These are phyloP conservation scores for Marasmius fiardii DNA, from an alignment of 1,284 basidiomycete species.

Conservation along the genomic window DNA sequence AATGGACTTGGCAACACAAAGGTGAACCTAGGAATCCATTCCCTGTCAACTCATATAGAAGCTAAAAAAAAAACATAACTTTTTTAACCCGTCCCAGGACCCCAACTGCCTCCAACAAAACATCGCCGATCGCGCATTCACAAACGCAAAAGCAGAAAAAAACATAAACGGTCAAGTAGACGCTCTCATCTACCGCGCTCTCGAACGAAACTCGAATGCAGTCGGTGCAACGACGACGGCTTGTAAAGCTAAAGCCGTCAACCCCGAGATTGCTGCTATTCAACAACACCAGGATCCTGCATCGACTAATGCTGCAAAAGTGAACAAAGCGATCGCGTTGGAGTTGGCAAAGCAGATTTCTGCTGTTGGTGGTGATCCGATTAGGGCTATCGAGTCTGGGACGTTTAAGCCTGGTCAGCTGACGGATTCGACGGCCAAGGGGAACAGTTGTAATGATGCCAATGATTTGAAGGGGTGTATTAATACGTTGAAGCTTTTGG, in stretches of 20 bases:
- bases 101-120: conserved; percentile 64
- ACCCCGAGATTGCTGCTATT: conserved; percentile 67
- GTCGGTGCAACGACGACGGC: conserved; percentile 48
- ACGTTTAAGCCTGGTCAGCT: conserved; percentile 61
- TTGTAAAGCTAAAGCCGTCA: conserved; percentile 58
- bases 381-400: conserved; percentile 56
- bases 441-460: conserved; percentile 50
- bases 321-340: conserved; percentile 61
- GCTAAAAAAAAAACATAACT: no score
- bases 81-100: no score
- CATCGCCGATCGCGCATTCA: conserved; percentile 66
- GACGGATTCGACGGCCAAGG: conserved; percentile 48
- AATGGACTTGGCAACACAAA: conserved; percentile 51
- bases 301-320: conserved; percentile 49
- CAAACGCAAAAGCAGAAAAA: conserved; percentile 62
- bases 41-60: background rate
- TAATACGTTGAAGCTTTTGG: conserved; percentile 49
- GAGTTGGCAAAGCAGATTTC: conserved; percentile 62
- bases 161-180: conserved; percentile 56
- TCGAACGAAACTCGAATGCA: conserved; percentile 63
- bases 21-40: conserved; percentile 26
- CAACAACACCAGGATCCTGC: conserved; percentile 71
- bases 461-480: conserved; percentile 59
- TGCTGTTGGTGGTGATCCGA: conserved; percentile 60
- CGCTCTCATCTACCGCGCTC: conserved; percentile 61